Base-by-base conservation (phyloP, 1,284 basidiomycete genomes). In the Malassezia nana region DNA sequence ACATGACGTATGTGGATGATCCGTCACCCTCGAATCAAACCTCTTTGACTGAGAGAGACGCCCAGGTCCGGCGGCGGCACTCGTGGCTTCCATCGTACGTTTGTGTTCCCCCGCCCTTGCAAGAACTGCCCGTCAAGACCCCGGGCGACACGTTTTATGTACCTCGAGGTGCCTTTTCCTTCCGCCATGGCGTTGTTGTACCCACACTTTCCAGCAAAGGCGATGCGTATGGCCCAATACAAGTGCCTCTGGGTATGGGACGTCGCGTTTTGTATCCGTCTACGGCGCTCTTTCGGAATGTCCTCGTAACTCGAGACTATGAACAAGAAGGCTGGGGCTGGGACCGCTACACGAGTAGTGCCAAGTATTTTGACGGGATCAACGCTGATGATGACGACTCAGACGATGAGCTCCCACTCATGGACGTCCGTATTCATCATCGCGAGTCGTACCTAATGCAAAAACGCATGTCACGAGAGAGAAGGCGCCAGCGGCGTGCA, bases 311-410 rank as follows among this genome's bases (percentile, higher is more conserved):
- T 31, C 60, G 69, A 18, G 67, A 67, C 12, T 65, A 67, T 9
- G 70, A 73, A 38, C 56, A 60, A 5, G 67, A 72, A 24, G 70
- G 70, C n/a, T 73, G 69, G 69, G 70, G 70, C 18, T 73, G 63
- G 63, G 70, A 73, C 18, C 38, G 52, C 4, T 62, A 56, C 32
- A 63, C 66, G 9, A 46, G 56, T 29, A 59, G 60, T 15, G 44
- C 60, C 10, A 39, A 50, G 22, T 41, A 59, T 28, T 63, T 65
- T 48, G 32, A 49, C 3, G 53, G 57, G 4, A 35, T 52, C 9
- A 20, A 50, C 8, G 57, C 52, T 13, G 51, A 50, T 15, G 55
- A 53, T 33, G 46, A 50, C 28, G 65, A 67, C 8, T 67, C 65
- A 26, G 65, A 67, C 47, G 65, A 67, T 10, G 65, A 67, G 13